These are phyloP conservation scores for Diplotaxis tenuifolia DNA, from an alignment of 345 rosid species.

Conservation along the genomic window DNA sequence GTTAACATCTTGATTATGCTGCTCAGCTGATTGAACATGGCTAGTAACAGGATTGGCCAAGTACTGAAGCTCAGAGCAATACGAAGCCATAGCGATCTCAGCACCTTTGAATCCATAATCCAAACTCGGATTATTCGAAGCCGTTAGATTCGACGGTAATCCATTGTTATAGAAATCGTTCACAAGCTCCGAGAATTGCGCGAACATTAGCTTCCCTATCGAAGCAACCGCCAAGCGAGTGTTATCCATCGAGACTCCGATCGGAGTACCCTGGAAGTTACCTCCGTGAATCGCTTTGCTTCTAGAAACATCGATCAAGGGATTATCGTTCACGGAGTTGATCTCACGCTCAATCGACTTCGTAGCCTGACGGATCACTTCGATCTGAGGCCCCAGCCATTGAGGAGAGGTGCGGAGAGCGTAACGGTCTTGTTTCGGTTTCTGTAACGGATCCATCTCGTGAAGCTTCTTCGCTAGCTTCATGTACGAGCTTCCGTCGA, in stretches of 20 bases:
- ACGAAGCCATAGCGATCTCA: conserved; percentile 82
- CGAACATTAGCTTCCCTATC: conserved; percentile 80
- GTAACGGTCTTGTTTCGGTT: conserved; percentile 72
- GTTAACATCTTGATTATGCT: conserved; percentile 79
- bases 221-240: conserved; percentile 63
- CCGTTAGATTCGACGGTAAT: conserved; percentile 71
- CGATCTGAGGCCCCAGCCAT: conserved; percentile 81
- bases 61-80: conserved; percentile 75
- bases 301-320: conserved; percentile 68
- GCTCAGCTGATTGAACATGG: conserved; percentile 75
- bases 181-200: conserved; percentile 73
- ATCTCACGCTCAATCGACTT: conserved; percentile 74
- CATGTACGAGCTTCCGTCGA: conserved; percentile 62
- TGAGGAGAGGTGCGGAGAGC: conserved; percentile 79
- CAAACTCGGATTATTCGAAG: conserved; percentile 62
- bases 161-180: conserved; percentile 82
- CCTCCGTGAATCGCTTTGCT: conserved; percentile 77
- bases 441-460: conserved; percentile 66
- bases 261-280: conserved; percentile 82
- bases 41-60: conserved; percentile 74
- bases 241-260: conserved; percentile 88
- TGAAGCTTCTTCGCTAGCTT: conserved; percentile 61
- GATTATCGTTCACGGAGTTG: conserved; percentile 78
- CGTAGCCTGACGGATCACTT: conserved; percentile 61
- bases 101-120: conserved; percentile 85